Conservation (phyloP, 1,284 basidiomycete genomes). For the Tilletia walkeri region DNA sequence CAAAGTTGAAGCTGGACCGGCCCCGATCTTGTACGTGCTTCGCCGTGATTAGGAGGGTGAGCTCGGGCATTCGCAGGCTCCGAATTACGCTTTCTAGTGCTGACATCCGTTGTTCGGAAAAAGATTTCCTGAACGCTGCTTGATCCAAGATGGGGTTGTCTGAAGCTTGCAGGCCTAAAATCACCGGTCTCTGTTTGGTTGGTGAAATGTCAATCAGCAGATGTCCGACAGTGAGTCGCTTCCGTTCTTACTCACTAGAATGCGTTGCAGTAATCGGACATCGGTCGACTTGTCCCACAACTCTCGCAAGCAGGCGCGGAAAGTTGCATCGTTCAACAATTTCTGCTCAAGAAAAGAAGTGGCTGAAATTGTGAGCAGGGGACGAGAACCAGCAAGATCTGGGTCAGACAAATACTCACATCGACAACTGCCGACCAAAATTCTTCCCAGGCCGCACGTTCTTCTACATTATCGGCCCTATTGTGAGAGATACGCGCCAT, state of each 20-base stretch:
- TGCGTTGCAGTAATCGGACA: conserved; percentile 25
- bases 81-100: conserved; percentile 10
- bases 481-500: not conserved
- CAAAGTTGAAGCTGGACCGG: conserved; percentile 51
- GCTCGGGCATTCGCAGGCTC: conserved; percentile 42
- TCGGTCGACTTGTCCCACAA: conserved; percentile 41
- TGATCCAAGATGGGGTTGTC: not conserved
- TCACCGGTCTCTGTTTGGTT: not conserved
- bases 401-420: not conserved
- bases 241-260: conserved; percentile 8
- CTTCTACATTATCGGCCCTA: not conserved
- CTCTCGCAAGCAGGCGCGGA: conserved; percentile 28
- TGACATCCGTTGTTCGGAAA: not conserved
- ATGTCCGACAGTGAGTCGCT: not conserved
- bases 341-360: not conserved
- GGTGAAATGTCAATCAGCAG: not conserved
- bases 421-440: not conserved
- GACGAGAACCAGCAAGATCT: not conserved
- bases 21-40: conserved; percentile 47
- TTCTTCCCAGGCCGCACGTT: not conserved
- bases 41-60: conserved; percentile 46
- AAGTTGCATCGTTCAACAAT: conserved; percentile 25
- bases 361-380: not conserved
- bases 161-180: not conserved
- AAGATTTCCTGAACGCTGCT: not conserved